Percentiles rank a stretch among this genome's conserved stretches.
Conservation (phyloP, 2,329 filamentous ascomycete genomes). For the Ascochyta rabiei region DNA sequence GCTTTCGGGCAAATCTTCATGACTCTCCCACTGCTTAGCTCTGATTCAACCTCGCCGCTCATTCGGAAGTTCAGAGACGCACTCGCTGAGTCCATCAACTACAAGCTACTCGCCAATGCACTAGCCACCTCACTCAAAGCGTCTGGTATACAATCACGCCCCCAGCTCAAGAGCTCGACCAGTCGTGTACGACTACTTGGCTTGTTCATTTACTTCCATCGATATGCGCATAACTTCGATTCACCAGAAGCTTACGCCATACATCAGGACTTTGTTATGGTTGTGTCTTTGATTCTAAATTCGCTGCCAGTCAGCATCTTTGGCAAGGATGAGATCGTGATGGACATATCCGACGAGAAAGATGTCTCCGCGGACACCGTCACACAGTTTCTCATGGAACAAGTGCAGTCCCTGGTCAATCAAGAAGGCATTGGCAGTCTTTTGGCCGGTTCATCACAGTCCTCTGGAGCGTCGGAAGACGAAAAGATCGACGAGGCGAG, state of each 20-base stretch:
- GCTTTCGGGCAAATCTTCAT: constrained; percentile 53
- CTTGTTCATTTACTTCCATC: constrained; percentile 65
- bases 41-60: constrained; percentile 29
- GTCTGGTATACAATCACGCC: constrained; percentile 33
- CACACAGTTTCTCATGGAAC: constrained; percentile 63
- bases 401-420: constrained; percentile 74
- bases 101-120: constrained; percentile 52
- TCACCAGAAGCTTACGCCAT: constrained; percentile 49
- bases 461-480: constrained; percentile 45
- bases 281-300: constrained; percentile 62
- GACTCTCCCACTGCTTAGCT: constrained; percentile 45
- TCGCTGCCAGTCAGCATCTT: constrained; percentile 63
- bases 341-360: constrained; percentile 36
- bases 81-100: constrained; percentile 58
- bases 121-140: constrained; percentile 38
- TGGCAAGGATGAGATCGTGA: constrained; percentile 51
- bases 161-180: constrained; percentile 43
- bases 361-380: constrained; percentile 31
- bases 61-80: constrained; percentile 36
- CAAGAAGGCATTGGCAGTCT: constrained; percentile 73
- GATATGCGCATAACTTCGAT: constrained; percentile 52
- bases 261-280: constrained; percentile 61
- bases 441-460: constrained; percentile 53
- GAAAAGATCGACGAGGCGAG: constrained; percentile 65
- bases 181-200: constrained; percentile 63